These are phyloP conservation scores for Candida vaughaniae DNA, from an alignment of 805 yeast species.

Conservation along the genomic window DNA sequence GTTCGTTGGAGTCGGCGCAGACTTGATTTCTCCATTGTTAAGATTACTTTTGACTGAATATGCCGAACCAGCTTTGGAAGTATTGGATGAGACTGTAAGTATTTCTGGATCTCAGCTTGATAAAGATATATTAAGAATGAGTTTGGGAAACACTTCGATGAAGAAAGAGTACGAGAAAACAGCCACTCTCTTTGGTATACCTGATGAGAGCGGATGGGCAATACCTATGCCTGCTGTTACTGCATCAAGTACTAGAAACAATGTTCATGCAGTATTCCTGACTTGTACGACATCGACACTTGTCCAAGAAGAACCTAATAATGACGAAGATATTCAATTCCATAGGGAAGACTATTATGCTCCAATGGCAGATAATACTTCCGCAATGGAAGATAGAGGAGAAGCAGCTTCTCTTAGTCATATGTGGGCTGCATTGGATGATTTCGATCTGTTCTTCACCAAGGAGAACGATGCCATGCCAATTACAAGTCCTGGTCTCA, in stretches of 20 bases:
- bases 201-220: slow-evolving; percentile 96
- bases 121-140: slow-evolving; percentile 86
- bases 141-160: slow-evolving; percentile 77
- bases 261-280: slow-evolving; percentile 92
- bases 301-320: slow-evolving; percentile 34
- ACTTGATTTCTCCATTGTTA: slow-evolving; percentile 84
- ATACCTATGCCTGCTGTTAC: slow-evolving; percentile 93
- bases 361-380: slow-evolving; percentile 44
- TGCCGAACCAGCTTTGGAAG: slow-evolving; percentile 87
- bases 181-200: slow-evolving; percentile 90
- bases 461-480: slow-evolving; percentile 31
- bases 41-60: slow-evolving; percentile 77
- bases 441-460: slow-evolving; percentile 84
- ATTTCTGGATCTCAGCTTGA: slow-evolving; percentile 92
- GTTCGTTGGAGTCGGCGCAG: slow-evolving; percentile 91
- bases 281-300: slow-evolving; percentile 60
- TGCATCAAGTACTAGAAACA: slow-evolving; percentile 84
- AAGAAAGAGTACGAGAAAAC: slow-evolving; percentile 81
- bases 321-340: slow-evolving; percentile 47
- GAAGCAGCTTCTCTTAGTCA: slow-evolving; percentile 77
- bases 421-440: slow-evolving; percentile 91
- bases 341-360: slow-evolving; percentile 59
- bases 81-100: slow-evolving; percentile 76
- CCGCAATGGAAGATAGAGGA: slow-evolving; percentile 53
- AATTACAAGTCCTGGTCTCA: slow-evolving; percentile 1